These are phyloP conservation scores for Cladosporium sp. DNA, from an alignment of 2,329 filamentous ascomycete species.

Conservation along the genomic window DNA sequence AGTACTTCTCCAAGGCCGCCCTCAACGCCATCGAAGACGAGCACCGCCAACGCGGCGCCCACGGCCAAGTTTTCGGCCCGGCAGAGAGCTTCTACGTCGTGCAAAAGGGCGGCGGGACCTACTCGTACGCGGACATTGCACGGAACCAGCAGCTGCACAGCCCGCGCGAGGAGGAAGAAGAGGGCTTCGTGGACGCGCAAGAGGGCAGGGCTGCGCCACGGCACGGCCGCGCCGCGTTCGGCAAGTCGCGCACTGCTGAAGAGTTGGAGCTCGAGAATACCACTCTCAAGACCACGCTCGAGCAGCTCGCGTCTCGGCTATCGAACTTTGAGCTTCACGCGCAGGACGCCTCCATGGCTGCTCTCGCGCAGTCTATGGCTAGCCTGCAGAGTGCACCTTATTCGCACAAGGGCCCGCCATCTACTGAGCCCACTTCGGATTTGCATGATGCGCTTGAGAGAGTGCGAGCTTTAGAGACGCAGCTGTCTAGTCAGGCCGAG, in stretches of 20 bases:
- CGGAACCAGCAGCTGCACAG: conserved; percentile 34
- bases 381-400: conserved; percentile 32
- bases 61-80: conserved; percentile 48
- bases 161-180: conserved; percentile 51
- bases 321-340: conserved; percentile 89
- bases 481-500: conserved; percentile 50
- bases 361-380: conserved; percentile 73
- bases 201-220: conserved; percentile 41
- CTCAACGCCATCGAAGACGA: conserved; percentile 69
- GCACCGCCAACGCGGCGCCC: conserved; percentile 39
- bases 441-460: conserved; percentile 19
- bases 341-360: conserved; percentile 66
- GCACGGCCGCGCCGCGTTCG: conserved; percentile 27
- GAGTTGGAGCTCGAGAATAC: conserved; percentile 86
- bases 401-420: not conserved
- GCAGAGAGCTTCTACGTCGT: conserved; percentile 86
- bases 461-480: conserved; percentile 51
- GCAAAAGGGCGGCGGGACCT: conserved; percentile 81
- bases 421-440: conserved; percentile 18
- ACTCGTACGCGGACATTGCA: conserved; percentile 81
- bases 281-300: conserved; percentile 74
- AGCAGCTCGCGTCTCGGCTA: conserved; percentile 80
- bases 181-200: conserved; percentile 81
- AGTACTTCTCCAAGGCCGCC: conserved; percentile 79
- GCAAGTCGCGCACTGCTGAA: conserved; percentile 63